These are phyloP conservation scores for Didymella glomerata DNA, from an alignment of 2,329 filamentous ascomycete species.

Conservation along the genomic window DNA sequence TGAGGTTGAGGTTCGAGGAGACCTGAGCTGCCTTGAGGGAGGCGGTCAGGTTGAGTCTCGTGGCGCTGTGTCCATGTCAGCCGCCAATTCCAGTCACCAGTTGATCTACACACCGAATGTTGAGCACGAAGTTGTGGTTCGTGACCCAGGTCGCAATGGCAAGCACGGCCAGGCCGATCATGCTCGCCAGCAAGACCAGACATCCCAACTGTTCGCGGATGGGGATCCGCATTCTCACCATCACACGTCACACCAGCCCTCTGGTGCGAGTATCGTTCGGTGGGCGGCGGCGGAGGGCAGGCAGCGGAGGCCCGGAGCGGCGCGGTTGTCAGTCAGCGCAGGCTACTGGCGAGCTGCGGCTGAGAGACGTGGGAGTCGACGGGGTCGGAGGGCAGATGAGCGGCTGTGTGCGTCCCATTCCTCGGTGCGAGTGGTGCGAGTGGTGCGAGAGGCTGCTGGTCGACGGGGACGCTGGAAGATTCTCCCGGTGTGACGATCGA, in stretches of 20 bases:
- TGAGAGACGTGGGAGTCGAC: conserved; percentile 25
- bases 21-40: conserved; percentile 87
- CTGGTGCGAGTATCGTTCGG: not conserved
- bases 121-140: conserved; percentile 24
- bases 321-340: conserved; percentile 30
- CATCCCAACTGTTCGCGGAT: conserved; percentile 87
- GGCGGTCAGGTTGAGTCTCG: conserved; percentile 77
- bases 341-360: conserved; percentile 22
- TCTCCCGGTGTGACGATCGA: conserved; percentile 4
- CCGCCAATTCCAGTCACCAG: not conserved
- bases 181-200: conserved; percentile 77
- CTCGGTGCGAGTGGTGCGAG: conserved; percentile 25
- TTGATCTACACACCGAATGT: conserved; percentile 15
- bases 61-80: conserved; percentile 51
- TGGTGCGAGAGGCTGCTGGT: conserved; percentile 1
- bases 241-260: conserved; percentile 21
- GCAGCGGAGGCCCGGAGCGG: conserved; percentile 16
- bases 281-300: conserved; percentile 7
- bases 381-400: conserved; percentile 21
- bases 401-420: conserved; percentile 39
- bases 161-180: conserved; percentile 78
- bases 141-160: conserved; percentile 73
- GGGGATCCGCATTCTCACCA: conserved; percentile 76
- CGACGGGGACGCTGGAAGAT: not conserved
- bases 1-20: conserved; percentile 77